Evolutionary conservation across 1,284 basidiomycete species (phyloP), one percentile per base, ranked within the genome.

Genomic region (Hemileia vastatrix): DNA sequence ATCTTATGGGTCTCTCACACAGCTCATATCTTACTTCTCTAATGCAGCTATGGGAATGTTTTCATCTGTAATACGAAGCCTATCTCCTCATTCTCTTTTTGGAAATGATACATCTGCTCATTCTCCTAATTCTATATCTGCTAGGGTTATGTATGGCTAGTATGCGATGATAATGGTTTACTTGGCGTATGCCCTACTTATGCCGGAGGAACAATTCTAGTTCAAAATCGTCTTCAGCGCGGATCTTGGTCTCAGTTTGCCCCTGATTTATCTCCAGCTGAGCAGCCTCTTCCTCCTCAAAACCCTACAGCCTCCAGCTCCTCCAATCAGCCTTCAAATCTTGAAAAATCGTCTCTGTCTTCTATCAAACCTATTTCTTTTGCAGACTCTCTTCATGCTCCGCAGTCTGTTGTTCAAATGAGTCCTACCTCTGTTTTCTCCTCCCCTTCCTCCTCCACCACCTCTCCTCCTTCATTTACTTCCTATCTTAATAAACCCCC

Each of bases 11-110:
- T 62, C 59, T 9, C 48, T 54, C 18, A 62, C 59, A 1, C 53
- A 55, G 48, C 55, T 62, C 43, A 47, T 54, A 6, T 61, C 59
- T 23, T 61, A 61, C 45, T 61, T 61, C 31, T 61, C 59, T 33
- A 61, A 53, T n/a, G 51, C 59, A 4, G 59, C 51, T 8, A 61
- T 54, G 44, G 51, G 59, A 6, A 61, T 61, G 59, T 48, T 52
- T 1, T 54, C 21, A 31, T 61, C 52, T 19, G 59, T 61, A 11
- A 47, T 51, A 54, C 18, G 24, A 11, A 23, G n/a, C 3, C n/a
- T 33, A 5, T 31, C 31, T 40, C 8, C 24, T 6, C n/a, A 50
- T n/a, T 5, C 47, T 47, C 56, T n/a, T 47, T 13, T 3, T 31
- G 6, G 4, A 19, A 23, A 21, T 19, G 13, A n/a, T n/a, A n/a